Percentiles rank a stretch among this genome's conserved stretches.
phyloP scores from a whole-genome alignment of 2,329 filamentous ascomycete genomes.

The Cladosporium velox region DNA sequence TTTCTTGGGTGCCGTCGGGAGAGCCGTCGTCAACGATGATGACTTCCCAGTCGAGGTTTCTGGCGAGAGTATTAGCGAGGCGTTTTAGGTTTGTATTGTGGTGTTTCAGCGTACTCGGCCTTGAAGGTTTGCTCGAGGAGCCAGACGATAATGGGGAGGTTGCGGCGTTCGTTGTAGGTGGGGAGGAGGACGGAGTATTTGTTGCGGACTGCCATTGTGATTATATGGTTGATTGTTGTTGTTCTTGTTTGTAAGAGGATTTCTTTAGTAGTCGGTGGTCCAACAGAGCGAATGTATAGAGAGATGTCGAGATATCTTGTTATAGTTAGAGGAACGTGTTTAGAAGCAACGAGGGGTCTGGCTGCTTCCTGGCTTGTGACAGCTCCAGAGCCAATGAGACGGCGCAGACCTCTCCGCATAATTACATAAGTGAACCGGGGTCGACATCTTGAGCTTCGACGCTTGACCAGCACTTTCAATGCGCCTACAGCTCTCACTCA shows the following conservation, averaged over 20 bases:
- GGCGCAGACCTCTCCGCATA: background rate
- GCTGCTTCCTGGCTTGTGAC: slow-evolving; percentile 15
- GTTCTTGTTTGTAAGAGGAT: background rate
- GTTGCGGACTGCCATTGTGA: slow-evolving; percentile 60
- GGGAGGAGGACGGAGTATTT: slow-evolving; percentile 98
- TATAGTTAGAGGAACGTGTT: slow-evolving; percentile 8
- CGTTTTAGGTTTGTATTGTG: background rate
- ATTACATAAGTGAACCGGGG: slow-evolving; percentile 6
- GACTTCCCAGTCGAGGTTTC: slow-evolving; percentile 93
- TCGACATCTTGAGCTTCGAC: slow-evolving; percentile 1
- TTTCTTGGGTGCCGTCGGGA: slow-evolving; percentile 88
- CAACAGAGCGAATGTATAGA: background rate
- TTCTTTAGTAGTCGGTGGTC: background rate
- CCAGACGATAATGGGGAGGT: slow-evolving; percentile 95
- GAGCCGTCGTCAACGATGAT: slow-evolving; percentile 98
- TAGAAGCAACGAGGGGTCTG: slow-evolving; percentile 15
- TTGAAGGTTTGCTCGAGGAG: slow-evolving; percentile 90
- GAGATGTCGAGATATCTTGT: background rate
- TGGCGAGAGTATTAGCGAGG: slow-evolving; percentile 41
- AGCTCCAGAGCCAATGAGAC: slow-evolving; percentile 5
- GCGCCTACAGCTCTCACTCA: background rate
- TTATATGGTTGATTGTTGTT: background rate
- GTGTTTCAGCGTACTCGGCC: slow-evolving; percentile 63
- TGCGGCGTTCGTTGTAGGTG: slow-evolving; percentile 97
- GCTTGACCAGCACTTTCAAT: background rate